A percentile compares a stretch with the other conserved stretches of the same genome.
These are phyloP conservation scores for Thermochaetoides thermophila DNA, from an alignment of 495 filamentous ascomycete species.

Conservation along the genomic window DNA sequence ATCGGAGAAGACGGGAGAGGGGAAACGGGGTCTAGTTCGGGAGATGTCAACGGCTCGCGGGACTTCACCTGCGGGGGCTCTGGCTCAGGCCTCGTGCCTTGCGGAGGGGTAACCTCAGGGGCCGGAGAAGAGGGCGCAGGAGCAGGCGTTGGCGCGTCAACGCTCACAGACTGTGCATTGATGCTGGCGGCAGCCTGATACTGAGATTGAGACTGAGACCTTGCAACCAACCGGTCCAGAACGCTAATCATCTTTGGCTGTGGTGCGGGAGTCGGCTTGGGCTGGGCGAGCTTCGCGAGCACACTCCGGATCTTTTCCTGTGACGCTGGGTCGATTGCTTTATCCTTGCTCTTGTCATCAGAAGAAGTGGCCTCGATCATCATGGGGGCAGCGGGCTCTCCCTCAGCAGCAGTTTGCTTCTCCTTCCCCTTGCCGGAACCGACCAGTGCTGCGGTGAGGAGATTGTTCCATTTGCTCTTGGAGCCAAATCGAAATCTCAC, in stretches of 20 bases:
- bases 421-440: slow-evolving; percentile 13
- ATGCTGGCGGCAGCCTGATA: too few species aligned
- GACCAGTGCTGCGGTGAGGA: slow-evolving; percentile 26
- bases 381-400: too few species aligned
- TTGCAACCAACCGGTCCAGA: too few species aligned
- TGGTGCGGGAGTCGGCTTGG: too few species aligned
- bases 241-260: too few species aligned
- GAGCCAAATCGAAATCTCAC: slow-evolving; percentile 18
- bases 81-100: not conserved
- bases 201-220: too few species aligned
- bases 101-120: not conserved
- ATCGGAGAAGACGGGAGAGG: slow-evolving; percentile 4
- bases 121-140: too few species aligned
- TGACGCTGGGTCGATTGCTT: slow-evolving; percentile 1
- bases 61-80: not conserved
- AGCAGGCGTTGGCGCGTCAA: too few species aligned
- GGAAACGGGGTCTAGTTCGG: slow-evolving; percentile 1
- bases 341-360: slow-evolving; percentile 8
- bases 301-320: not conserved
- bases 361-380: not conserved
- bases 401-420: slow-evolving; percentile 5
- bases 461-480: slow-evolving; percentile 24
- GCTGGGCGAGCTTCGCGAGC: slow-evolving; percentile 1
- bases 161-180: too few species aligned
- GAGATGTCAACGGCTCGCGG: not conserved